phyloP scores from a whole-genome alignment of 345 rosid species.

The Eucalyptus erythrocorys region DNA sequence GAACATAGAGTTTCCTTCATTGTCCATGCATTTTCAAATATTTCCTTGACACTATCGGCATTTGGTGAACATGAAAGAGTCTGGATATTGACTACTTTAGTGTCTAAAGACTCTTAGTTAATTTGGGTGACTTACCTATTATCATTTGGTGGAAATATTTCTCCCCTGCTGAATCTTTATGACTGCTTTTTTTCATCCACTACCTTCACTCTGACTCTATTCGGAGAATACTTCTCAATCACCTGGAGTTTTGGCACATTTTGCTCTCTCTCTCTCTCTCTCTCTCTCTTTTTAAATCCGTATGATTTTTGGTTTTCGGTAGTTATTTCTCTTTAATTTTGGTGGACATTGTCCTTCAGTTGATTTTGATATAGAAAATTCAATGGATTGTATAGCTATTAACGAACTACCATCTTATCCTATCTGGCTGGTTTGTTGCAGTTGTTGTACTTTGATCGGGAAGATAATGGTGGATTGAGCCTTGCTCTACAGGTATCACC shows the following conservation, averaged over 20 bases:
- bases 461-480: slow-evolving; percentile 72
- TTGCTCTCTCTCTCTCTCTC: not conserved
- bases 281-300: not conserved
- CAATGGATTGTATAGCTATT: not conserved
- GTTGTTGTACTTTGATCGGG: slow-evolving; percentile 88
- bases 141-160: not conserved
- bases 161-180: not conserved
- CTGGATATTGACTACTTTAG: not conserved
- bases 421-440: slow-evolving; percentile 36
- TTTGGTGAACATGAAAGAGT: not conserved
- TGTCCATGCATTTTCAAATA: not conserved
- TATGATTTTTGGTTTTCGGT: not conserved
- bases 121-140: not conserved
- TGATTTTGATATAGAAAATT: not conserved
- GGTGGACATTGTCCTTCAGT: not conserved
- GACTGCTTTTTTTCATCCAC: not conserved
- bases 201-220: not conserved
- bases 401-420: not conserved
- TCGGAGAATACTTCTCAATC: not conserved
- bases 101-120: not conserved
- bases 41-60: not conserved
- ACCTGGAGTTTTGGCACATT: not conserved
- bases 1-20: not conserved
- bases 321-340: not conserved
- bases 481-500: slow-evolving; percentile 81